phyloP scores from a whole-genome alignment of 805 yeast genomes.

The Yarrowia sp. region DNA sequence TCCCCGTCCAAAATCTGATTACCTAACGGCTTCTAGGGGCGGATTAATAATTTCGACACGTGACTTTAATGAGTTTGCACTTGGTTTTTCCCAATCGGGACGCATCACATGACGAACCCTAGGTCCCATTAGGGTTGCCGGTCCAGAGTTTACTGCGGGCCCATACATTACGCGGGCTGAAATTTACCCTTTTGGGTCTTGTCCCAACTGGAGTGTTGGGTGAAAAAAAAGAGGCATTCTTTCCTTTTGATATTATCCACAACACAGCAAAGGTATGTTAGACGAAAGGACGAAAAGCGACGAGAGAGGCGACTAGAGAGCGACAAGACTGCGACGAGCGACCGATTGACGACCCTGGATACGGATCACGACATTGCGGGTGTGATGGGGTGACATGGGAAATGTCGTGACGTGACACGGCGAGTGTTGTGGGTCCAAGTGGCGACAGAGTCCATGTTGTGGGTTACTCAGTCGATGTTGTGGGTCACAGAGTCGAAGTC shows the following conservation, averaged over 20 bases:
- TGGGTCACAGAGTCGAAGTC: too few relatives aligned
- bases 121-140: constrained; percentile 6
- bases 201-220: constrained; percentile 15
- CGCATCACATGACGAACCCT: constrained; percentile 5
- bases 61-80: neutral
- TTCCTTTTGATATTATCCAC: constrained; percentile 22
- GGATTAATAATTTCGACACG: neutral
- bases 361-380: neutral
- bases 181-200: constrained; percentile 23
- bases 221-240: constrained; percentile 10
- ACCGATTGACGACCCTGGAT: neutral
- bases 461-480: neutral
- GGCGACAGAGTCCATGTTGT: neutral
- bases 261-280: constrained; percentile 25
- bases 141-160: constrained; percentile 5
- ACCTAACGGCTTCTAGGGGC: neutral
- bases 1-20: neutral
- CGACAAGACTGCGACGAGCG: neutral
- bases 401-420: neutral
- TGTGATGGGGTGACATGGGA: neutral
- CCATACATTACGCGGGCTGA: constrained; percentile 20
- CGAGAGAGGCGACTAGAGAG: neutral
- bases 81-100: neutral
- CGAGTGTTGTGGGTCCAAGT: neutral
- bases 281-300: neutral